These are phyloP conservation scores for Salvia sclarea DNA, from an alignment of 305 asterid species.

Conservation along the genomic window DNA sequence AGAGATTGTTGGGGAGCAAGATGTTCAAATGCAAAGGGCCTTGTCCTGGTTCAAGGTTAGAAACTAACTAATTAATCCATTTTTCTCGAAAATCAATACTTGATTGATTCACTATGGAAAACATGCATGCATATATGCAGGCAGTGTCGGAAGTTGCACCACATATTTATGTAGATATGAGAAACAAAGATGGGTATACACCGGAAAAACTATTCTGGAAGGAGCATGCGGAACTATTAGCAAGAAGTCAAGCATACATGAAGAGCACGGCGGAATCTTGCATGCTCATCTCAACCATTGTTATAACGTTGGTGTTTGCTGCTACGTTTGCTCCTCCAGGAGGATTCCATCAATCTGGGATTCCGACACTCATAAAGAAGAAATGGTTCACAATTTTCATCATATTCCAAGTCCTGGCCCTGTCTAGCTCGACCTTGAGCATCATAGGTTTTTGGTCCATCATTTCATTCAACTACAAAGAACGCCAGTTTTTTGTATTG, in stretches of 20 bases:
- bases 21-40: background rate
- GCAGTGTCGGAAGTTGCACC: background rate
- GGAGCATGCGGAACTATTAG: background rate
- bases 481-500: background rate
- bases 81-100: too few species aligned
- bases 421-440: background rate
- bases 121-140: background rate
- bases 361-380: background rate
- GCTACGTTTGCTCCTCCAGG: background rate
- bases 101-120: too few species aligned
- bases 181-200: background rate
- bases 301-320: background rate
- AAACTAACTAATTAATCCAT: too few species aligned
- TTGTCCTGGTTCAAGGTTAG: slow-evolving; percentile 1
- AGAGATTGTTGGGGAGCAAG: background rate
- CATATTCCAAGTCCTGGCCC: background rate
- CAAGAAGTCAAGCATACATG: background rate
- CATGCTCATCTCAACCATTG: slow-evolving; percentile 9
- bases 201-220: background rate
- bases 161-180: background rate
- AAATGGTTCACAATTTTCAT: background rate
- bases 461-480: background rate
- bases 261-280: background rate
- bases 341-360: background rate
- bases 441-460: background rate